Evolutionary conservation across 805 yeast species (phyloP), one percentile per base, ranked within the genome.

Genomic region (Lipomyces mesembrius): DNA sequence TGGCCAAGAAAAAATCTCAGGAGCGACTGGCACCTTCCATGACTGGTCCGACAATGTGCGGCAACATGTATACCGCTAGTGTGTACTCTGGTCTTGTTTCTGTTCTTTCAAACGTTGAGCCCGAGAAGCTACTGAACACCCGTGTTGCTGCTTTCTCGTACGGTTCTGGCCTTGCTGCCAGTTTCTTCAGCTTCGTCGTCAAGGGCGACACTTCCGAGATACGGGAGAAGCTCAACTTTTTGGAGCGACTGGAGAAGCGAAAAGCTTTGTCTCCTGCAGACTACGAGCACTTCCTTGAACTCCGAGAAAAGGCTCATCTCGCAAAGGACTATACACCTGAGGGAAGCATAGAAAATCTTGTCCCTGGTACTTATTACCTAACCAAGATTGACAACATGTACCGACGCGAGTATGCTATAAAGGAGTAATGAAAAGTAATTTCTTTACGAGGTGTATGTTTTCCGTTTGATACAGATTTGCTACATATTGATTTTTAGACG

Each of bases 11-110:
- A 68, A 80, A 82, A 70, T 82, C 87, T 69, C 85, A 85, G 71
- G 85, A 83, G 75, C 86, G 91, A 79, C 92, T 95, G 66, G 82
- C 83, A 61, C 95, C 97, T 46, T 87, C 97, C 22, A 83, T 95
- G 79, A 83, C 81, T 74, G 92, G 92, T 57, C 94, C 98, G 77
- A 94, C 98, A 71, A 94, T 94, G 81, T 92, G 96, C 70, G 99
- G 99, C 81, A 95, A 95, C 85, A 90, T 93, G 91, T 95, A 95
- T 85, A 91, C 98, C 57, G 98, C 93, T 71, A 91, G 97, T 46
- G 87, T 92, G 59, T 95, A 90, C 85, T 88, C 96, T 46, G 86
- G 97, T 7, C 84, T 95, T 67, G 84, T 94, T 39, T 94, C 98
- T 14, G 82, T 92, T 72, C 83, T 95, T 74, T 86, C 84, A 77